Percentiles rank a stretch among this genome's conserved stretches.
Evolutionary conservation across 352 stramenopile species (phyloP).

Genomic region (Peronospora tabacina): DNA sequence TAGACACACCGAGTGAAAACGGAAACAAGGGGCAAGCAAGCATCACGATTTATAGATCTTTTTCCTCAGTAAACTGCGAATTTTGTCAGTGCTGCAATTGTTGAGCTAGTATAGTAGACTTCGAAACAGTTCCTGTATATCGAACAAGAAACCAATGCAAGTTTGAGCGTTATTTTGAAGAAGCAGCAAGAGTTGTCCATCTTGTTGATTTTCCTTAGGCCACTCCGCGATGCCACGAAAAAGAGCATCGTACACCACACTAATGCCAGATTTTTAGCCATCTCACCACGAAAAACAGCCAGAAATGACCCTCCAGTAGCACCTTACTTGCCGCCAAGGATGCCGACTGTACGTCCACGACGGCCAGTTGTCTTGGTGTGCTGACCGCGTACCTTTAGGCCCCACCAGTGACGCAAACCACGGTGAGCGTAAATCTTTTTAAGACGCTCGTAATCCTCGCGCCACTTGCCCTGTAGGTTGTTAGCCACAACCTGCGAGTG

Average conservation of each 20-base stretch:
- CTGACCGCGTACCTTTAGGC: conserved; percentile 98
- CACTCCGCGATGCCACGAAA: conserved; percentile 19
- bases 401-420: conserved; percentile 99
- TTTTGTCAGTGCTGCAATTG: conserved; percentile 6
- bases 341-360: conserved; percentile 77
- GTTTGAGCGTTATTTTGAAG: conserved; percentile 17
- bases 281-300: conserved; percentile 38
- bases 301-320: conserved; percentile 20
- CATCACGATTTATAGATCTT: background rate
- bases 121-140: background rate
- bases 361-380: conserved; percentile 99
- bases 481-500: conserved; percentile 98
- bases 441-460: conserved; percentile 98
- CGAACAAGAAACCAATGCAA: conserved; percentile 12
- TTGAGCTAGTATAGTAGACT: background rate
- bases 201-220: conserved; percentile 35
- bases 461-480: conserved; percentile 97
- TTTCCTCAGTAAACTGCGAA: background rate
- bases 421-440: conserved; percentile 99
- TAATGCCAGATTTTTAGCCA: conserved; percentile 62
- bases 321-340: conserved; percentile 81
- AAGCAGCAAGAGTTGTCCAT: conserved; percentile 34
- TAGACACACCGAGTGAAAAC: conserved; percentile 2
- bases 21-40: background rate
- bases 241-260: conserved; percentile 31